Evolutionary conservation across 768 basidiomycete species (phyloP).

Genomic region (Strobilomyces confusus): DNA sequence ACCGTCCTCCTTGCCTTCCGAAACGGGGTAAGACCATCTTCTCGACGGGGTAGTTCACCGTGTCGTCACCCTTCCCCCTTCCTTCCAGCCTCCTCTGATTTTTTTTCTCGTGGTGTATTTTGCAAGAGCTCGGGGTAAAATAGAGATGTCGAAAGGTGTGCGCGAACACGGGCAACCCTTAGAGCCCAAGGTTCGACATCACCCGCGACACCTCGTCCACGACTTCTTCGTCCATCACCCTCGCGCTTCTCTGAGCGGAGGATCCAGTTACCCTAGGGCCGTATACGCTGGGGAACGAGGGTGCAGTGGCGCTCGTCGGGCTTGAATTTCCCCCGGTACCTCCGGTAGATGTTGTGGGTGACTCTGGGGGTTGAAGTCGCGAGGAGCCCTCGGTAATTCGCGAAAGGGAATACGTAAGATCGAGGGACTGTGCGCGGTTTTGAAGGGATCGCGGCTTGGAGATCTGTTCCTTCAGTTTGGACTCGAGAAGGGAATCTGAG

Average conservation of each 20-base stretch:
- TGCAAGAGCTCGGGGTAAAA: slow-evolving; percentile 8
- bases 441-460: slow-evolving; percentile 77
- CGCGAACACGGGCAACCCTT: slow-evolving; percentile 19
- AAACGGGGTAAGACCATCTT: slow-evolving; percentile 19
- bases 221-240: slow-evolving; percentile 47
- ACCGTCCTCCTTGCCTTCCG: slow-evolving; percentile 19
- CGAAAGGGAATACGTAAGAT: slow-evolving; percentile 80
- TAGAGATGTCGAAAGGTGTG: slow-evolving; percentile 2
- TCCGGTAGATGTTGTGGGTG: slow-evolving; percentile 71
- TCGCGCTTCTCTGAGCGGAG: slow-evolving; percentile 40
- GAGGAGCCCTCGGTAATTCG: slow-evolving; percentile 69
- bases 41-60: slow-evolving; percentile 20
- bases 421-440: slow-evolving; percentile 86
- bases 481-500: slow-evolving; percentile 78
- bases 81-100: not conserved
- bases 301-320: slow-evolving; percentile 73
- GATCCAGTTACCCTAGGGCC: slow-evolving; percentile 54
- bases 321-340: slow-evolving; percentile 76
- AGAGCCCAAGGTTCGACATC: slow-evolving; percentile 71
- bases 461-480: slow-evolving; percentile 74
- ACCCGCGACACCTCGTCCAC: slow-evolving; percentile 73
- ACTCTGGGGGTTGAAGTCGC: slow-evolving; percentile 66
- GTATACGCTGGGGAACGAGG: slow-evolving; percentile 84
- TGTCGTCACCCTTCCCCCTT: slow-evolving; percentile 2
- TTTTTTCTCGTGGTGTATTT: slow-evolving; percentile 4